These are phyloP conservation scores for Penicillium brasilianum DNA, from an alignment of 2,329 filamentous ascomycete genomes.

Conservation along the genomic window DNA sequence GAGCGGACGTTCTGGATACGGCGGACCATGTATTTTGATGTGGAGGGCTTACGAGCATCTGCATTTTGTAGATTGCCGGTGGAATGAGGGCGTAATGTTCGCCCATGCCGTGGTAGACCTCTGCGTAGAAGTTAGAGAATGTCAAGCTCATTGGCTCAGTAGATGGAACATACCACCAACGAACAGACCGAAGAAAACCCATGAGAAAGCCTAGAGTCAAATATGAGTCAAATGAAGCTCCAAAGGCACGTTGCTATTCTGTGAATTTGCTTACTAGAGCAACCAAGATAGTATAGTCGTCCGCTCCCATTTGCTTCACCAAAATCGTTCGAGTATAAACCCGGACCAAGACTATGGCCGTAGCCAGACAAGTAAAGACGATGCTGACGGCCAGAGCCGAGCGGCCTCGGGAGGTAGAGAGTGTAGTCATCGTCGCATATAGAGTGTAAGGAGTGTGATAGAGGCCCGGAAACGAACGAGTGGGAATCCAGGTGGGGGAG, in stretches of 20 bases:
- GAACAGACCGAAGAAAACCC: conserved; percentile 38
- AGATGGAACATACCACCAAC: conserved; percentile 34
- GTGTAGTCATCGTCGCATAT: conserved; percentile 31
- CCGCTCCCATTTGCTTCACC: conserved; percentile 41
- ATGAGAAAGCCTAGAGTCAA: conserved; percentile 32
- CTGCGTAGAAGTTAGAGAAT: conserved; percentile 19
- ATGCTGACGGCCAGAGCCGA: conserved; percentile 36
- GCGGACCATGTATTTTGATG: neutral
- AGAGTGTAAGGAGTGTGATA: conserved; percentile 6
- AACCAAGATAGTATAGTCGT: conserved; percentile 46
- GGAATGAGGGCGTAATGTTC: conserved; percentile 32
- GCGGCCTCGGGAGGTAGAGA: conserved; percentile 35
- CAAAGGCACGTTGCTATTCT: neutral
- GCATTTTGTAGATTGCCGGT: conserved; percentile 19
- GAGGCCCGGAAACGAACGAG: neutral
- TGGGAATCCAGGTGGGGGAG: conserved; percentile 1
- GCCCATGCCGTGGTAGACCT: conserved; percentile 39
- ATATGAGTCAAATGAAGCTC: neutral
- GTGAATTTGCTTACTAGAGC: conserved; percentile 35
- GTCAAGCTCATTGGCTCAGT: neutral
- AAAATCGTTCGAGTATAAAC: conserved; percentile 46
- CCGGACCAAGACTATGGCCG: conserved; percentile 43
- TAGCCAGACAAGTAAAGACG: conserved; percentile 40
- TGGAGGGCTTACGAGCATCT: conserved; percentile 34
- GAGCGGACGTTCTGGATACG: neutral